A percentile compares a stretch with the other conserved stretches of the same genome.
phyloP scores from a whole-genome alignment of 164 flowering plant species.

The Echeveria elegans region DNA sequence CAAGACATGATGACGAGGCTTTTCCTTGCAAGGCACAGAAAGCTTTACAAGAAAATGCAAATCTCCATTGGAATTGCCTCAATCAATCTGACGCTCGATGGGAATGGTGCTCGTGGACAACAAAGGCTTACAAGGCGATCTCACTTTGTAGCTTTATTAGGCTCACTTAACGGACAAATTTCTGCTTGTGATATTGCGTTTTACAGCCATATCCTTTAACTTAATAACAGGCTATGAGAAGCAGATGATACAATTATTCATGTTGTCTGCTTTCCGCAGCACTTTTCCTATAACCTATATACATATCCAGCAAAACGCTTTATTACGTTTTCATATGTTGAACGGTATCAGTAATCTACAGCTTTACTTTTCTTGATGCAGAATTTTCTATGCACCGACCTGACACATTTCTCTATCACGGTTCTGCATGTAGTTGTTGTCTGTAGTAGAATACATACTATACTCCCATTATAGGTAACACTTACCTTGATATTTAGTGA shows the following conservation, averaged over 20 bases:
- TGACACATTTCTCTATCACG: too few relatives aligned
- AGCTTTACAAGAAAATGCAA: slow-evolving; percentile 55
- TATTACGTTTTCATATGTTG: too few relatives aligned
- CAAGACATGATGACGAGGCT: slow-evolving; percentile 84
- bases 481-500: too few relatives aligned
- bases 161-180: neutral
- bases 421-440: too few relatives aligned
- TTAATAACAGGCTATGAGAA: neutral
- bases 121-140: neutral
- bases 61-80: slow-evolving; percentile 26
- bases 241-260: neutral
- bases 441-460: too few relatives aligned
- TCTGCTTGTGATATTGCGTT: neutral
- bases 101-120: neutral
- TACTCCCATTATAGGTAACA: too few relatives aligned
- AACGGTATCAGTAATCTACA: too few relatives aligned
- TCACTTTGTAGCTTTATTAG: neutral
- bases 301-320: too few relatives aligned
- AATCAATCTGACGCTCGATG: slow-evolving; percentile 13
- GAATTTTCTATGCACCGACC: too few relatives aligned
- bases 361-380: too few relatives aligned
- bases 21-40: slow-evolving; percentile 63
- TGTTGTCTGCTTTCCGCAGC: neutral
- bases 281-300: neutral
- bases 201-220: neutral